These are phyloP conservation scores for Saccharomycopsis babjevae DNA, from an alignment of 805 yeast species.

Conservation along the genomic window DNA sequence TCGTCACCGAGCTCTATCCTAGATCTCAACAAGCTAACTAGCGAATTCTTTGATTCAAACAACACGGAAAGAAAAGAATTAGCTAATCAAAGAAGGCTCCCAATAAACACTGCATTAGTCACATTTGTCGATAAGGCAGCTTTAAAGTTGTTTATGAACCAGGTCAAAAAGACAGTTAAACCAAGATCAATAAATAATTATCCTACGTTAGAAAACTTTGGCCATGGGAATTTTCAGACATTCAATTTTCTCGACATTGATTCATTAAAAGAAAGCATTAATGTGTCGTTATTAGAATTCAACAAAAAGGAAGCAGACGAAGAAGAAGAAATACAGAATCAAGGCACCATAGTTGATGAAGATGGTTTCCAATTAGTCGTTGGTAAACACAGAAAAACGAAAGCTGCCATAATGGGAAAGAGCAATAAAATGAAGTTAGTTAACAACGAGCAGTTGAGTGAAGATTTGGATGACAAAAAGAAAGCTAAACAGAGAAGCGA, in stretches of 20 bases:
- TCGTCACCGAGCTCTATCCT: conserved; percentile 1
- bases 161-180: conserved; percentile 42
- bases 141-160: conserved; percentile 50
- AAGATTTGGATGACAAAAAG: conserved; percentile 40
- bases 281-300: conserved; percentile 54
- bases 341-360: conserved; percentile 66
- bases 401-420: conserved; percentile 58
- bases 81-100: conserved; percentile 37
- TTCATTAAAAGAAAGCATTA: conserved; percentile 44
- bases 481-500: conserved; percentile 75
- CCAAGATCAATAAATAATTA: conserved; percentile 21
- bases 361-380: conserved; percentile 93
- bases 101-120: conserved; percentile 64
- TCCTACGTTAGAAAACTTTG: conserved; percentile 26
- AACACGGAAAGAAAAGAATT: conserved; percentile 28
- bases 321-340: conserved; percentile 41
- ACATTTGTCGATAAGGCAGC: conserved; percentile 66
- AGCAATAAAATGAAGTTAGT: conserved; percentile 29
- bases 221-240: conserved; percentile 27
- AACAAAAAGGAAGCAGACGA: conserved; percentile 60
- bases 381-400: conserved; percentile 74
- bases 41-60: conserved; percentile 30
- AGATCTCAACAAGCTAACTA: conserved; percentile 13
- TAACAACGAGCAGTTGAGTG: conserved; percentile 39
- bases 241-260: conserved; percentile 36